phyloP scores from a whole-genome alignment of 2,329 filamentous ascomycete genomes.

The Aspergillus japonicus region DNA sequence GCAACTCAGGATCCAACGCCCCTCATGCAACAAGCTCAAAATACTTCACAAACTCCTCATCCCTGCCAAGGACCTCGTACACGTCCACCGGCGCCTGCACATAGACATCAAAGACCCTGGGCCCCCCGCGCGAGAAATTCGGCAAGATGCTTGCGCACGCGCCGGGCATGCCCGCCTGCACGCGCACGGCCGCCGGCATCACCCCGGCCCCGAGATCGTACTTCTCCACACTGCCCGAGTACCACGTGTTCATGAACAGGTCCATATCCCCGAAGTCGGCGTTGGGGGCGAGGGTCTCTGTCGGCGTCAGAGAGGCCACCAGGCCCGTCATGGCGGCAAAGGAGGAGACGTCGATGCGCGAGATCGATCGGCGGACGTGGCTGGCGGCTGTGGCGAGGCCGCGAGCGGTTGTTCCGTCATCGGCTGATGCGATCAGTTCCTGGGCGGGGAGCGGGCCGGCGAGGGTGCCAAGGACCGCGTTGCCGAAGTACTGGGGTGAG shows the following conservation, averaged over 20 bases:
- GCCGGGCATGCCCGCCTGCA: conserved; percentile 10
- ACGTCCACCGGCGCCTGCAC: conserved; percentile 18
- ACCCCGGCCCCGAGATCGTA: conserved; percentile 22
- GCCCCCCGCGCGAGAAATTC: conserved; percentile 12
- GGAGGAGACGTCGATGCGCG: conserved; percentile 12
- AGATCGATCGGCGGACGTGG: conserved; percentile 22
- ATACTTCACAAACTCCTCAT: conserved; percentile 20
- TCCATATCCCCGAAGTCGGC: conserved; percentile 24
- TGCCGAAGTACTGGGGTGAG: conserved; percentile 24
- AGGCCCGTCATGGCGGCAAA: conserved; percentile 17
- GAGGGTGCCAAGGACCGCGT: conserved; percentile 19
- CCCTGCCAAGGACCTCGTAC: conserved; percentile 15
- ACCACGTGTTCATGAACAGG: conserved; percentile 26
- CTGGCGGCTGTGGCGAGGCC: conserved; percentile 19
- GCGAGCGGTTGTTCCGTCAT: conserved; percentile 1
- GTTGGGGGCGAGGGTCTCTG: conserved; percentile 14
- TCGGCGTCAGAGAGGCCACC: conserved; percentile 15
- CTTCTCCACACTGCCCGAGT: conserved; percentile 18
- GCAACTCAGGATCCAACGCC: neutral
- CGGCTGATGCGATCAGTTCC: conserved; percentile 4
- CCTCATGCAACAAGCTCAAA: conserved; percentile 19
- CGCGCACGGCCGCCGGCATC: conserved; percentile 18
- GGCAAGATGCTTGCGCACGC: conserved; percentile 20
- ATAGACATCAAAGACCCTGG: conserved; percentile 19
- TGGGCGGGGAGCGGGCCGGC: conserved; percentile 16